Percentiles rank a stretch among this genome's conserved stretches.
phyloP scores from a whole-genome alignment of 257 asterid genomes.

The Mitragyna speciosa region DNA sequence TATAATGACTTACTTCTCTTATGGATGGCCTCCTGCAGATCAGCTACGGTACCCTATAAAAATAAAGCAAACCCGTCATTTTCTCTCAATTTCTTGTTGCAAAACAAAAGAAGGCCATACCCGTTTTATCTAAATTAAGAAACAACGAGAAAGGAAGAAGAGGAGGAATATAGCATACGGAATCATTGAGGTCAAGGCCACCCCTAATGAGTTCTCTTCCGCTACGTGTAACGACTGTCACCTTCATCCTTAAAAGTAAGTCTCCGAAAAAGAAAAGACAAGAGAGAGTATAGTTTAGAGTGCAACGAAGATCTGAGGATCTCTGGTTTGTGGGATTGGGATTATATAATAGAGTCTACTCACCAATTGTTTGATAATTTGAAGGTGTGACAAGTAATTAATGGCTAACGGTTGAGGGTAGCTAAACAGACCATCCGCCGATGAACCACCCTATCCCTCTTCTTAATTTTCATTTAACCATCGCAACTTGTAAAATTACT shows the following conservation, averaged over 20 bases:
- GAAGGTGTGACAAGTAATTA: slow-evolving; percentile 12
- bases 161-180: slow-evolving; percentile 41
- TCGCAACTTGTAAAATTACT: background rate
- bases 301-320: slow-evolving; percentile 14
- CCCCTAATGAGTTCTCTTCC: slow-evolving; percentile 85
- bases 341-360: background rate
- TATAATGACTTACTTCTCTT: slow-evolving; percentile 57
- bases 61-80: slow-evolving; percentile 16
- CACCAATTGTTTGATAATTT: background rate
- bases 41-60: slow-evolving; percentile 83
- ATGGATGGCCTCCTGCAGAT: slow-evolving; percentile 90
- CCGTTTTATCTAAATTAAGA: background rate
- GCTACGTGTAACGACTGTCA: slow-evolving; percentile 70
- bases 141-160: background rate
- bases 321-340: background rate
- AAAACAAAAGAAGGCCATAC: slow-evolving; percentile 5
- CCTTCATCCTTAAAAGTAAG: slow-evolving; percentile 54
- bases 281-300: background rate
- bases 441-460: background rate
- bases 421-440: slow-evolving; percentile 12
- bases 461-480: background rate
- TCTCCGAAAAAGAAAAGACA: background rate
- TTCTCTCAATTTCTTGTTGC: background rate
- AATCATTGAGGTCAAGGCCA: slow-evolving; percentile 70
- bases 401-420: slow-evolving; percentile 22